Evolutionary conservation across 345 rosid species (phyloP).

Genomic region (Hibiscus tridactylites): DNA sequence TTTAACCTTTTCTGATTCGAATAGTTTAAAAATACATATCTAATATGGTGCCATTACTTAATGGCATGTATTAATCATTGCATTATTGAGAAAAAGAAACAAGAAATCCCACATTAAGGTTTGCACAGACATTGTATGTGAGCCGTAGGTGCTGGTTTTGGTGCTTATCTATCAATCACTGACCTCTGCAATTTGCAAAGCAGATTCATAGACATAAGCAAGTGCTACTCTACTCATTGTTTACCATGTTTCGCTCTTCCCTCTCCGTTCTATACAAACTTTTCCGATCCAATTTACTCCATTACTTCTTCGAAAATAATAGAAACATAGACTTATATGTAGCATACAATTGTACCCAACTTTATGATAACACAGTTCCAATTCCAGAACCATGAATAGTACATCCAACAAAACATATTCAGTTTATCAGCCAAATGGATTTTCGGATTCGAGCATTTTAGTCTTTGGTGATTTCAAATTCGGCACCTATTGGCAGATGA

Average conservation of each 20-base stretch:
- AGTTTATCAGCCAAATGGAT: neutral
- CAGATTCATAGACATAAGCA: too few relatives aligned
- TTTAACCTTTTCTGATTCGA: too few relatives aligned
- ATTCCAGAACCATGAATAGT: neutral
- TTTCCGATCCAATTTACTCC: neutral
- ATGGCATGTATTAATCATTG: too few relatives aligned
- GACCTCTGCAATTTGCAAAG: neutral
- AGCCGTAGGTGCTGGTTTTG: neutral
- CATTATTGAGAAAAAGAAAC: too few relatives aligned
- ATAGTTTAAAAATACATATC: too few relatives aligned
- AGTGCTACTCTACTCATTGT: too few relatives aligned
- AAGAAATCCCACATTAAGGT: too few relatives aligned
- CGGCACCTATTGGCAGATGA: constrained; percentile 88
- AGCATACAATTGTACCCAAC: neutral
- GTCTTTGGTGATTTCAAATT: constrained; percentile 45
- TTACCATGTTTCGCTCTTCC: too few relatives aligned
- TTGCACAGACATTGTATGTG: neutral
- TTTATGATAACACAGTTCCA: neutral
- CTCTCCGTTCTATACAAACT: neutral
- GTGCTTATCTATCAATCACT: neutral
- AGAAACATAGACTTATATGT: neutral
- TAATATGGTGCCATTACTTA: too few relatives aligned
- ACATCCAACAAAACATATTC: neutral
- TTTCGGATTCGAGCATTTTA: constrained; percentile 19
- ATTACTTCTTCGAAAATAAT: neutral